Evolutionary conservation across 352 stramenopile genomes (phyloP), one percentile per base, ranked within the genome.

Genomic region (Phytophthora palmivora): DNA sequence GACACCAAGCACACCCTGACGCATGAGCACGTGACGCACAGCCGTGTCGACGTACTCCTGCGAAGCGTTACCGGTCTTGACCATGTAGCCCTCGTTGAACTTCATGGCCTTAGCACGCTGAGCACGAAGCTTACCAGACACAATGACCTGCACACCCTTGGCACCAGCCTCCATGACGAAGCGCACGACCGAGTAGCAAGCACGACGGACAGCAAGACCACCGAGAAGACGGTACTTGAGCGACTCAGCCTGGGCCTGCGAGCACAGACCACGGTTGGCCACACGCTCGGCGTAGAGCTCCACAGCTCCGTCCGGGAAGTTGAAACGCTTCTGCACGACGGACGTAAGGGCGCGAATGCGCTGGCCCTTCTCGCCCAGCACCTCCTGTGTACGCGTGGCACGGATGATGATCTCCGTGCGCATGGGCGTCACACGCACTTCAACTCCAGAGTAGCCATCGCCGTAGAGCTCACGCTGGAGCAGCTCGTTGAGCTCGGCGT

Each of bases 51-150:
- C 98, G 92, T 99, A 99, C 60, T 99, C 97, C 67, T 91, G 79
- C 74, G 94, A 96, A 41, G 97, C 96, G 81, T 99, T 98, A 87
- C 98, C 98, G 28, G 96, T 99, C 92, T 99, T 99, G 88, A 99
- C 98, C 97, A 99, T 99, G 94, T 99, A 99, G 44, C 98, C 98
- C 67, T 99, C 97, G 74, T 98, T 97, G 87, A 99, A 99, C 87
- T 99, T 99, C 97, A 99, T 99, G 46, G 92, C 91, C 93, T 99
- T 99, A 73, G 98, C 98, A 98, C 98, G 96, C 84, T 99, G 97
- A 55, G 96, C 97, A 65, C 97, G 95, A 54, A 99, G 91, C 91
- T 99, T 99, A 72, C 98, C 98, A 58, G 97, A 98, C 38, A 99
- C 97, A 68, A 99, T 98, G 49, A 99, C 97, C 81, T 99, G 97